Conservation (phyloP, 2,329 filamentous ascomycete species). For the Ophiosphaerella herpotricha region DNA sequence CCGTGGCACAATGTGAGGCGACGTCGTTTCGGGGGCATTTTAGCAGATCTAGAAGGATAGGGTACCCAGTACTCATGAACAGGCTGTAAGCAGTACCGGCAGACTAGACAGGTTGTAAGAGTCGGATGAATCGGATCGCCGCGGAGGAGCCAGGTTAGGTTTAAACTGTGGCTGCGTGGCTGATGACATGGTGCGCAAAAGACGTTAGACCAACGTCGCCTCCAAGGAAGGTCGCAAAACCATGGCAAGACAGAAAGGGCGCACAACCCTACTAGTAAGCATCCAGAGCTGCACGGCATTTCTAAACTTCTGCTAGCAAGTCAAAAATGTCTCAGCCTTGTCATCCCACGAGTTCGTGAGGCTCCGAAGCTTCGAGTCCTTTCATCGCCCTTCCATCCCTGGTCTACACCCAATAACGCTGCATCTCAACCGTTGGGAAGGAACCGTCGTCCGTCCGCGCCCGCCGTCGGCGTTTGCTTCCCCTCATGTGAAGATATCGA, state of each 20-base stretch:
- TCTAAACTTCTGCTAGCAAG: neutral
- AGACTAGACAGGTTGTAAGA: too few relatives aligned
- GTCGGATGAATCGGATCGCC: constrained; percentile 5
- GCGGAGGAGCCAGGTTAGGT: constrained; percentile 10
- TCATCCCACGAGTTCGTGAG: neutral
- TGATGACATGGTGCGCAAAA: constrained; percentile 5
- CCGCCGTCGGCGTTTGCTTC: constrained; percentile 5
- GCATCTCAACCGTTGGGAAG: constrained; percentile 11
- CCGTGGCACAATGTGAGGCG: too few relatives aligned
- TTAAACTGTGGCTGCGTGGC: constrained; percentile 6
- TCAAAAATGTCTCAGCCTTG: neutral
- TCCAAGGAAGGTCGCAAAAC: constrained; percentile 1
- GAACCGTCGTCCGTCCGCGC: constrained; percentile 6
- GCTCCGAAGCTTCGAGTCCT: constrained; percentile 1
- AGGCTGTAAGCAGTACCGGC: too few relatives aligned
- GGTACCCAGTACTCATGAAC: too few relatives aligned
- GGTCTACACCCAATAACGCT: constrained; percentile 13
- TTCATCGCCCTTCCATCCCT: constrained; percentile 5
- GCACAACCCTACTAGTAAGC: neutral
- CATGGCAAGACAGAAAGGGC: constrained; percentile 5
- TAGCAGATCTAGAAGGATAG: too few relatives aligned
- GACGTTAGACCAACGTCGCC: constrained; percentile 11
- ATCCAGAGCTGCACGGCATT: constrained; percentile 10
- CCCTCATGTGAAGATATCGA: neutral
- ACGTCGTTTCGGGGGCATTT: too few relatives aligned